Base-by-base conservation (phyloP, 2,329 filamentous ascomycete species). In the Clonostachys chloroleuca region DNA sequence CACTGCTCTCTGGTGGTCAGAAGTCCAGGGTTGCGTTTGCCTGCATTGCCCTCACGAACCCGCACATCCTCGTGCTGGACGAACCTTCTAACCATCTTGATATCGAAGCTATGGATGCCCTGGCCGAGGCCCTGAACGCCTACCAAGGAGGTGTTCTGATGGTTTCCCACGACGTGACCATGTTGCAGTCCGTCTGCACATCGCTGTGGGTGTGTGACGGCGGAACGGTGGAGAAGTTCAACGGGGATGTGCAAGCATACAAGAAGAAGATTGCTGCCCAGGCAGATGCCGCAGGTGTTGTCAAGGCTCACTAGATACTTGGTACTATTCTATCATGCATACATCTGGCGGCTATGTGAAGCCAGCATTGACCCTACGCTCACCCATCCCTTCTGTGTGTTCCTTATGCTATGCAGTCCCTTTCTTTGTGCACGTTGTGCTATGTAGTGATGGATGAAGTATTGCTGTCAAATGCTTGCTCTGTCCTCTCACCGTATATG, bases 121-220 rank as follows among this genome's bases (percentile, higher is more conserved):
- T 99, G 45, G 86, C 89, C 5, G 83, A 86, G 33, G 94, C 94
- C 14, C 75, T 99, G 56, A 80, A 83, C 56, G 81, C 85, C 54
- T 99, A 97, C 72, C 81, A 95, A 70, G 94, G 94, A 51, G 94
- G 94, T 65, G 92, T 99, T 47, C 74, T 99, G 59, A 97, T 99
- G 91, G 94, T 99, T 48, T 95, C 89, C 61, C 94, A 99, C 86
- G 94, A 99, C 64, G 94, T 99, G 46, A 97, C 94, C 1, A 96
- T 99, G 90, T 68, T 99, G 67, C 91, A 96, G 74, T 95, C 88
- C 46, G 94, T 99, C 36, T 99, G 94, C 69, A 94, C 78, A 44
- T 94, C 86, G 63, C 72, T 99, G 61, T 99, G 94, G 94, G 92
- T 99, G 52, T 99, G 94, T 62, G 94, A 99, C 65, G 77, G 86